Evolutionary conservation across 2,329 filamentous ascomycete genomes (phyloP).

Genomic region (Phaeosphaeria sp.): DNA sequence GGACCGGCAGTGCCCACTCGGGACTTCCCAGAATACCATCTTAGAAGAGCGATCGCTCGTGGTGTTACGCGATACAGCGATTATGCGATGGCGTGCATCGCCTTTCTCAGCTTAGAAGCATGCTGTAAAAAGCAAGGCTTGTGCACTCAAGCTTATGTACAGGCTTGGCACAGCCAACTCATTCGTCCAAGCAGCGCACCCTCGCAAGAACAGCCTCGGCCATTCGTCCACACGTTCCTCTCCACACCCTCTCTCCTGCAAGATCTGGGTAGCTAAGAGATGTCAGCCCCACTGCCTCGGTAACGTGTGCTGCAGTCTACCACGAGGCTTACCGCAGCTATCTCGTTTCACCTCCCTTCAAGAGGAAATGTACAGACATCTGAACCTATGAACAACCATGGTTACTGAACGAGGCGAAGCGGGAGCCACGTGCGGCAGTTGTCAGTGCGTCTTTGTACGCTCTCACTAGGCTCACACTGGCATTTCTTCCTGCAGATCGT

Average conservation of each 20-base stretch:
- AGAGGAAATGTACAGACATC: not conserved
- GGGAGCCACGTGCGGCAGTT: not conserved
- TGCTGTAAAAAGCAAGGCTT: constrained; percentile 1
- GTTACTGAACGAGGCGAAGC: not conserved
- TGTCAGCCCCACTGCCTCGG: not conserved
- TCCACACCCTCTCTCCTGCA: not conserved
- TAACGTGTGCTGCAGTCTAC: not conserved
- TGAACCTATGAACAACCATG: not conserved
- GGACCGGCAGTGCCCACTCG: not conserved
- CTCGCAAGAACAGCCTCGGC: not conserved
- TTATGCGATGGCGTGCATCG: not conserved
- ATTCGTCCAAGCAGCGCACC: not conserved
- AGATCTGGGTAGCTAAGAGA: not conserved
- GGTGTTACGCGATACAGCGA: not conserved
- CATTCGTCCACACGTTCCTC: not conserved
- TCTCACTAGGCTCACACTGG: not conserved
- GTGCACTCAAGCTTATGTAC: not conserved
- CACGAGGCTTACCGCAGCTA: not conserved
- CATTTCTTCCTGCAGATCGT: not conserved
- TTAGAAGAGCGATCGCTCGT: not conserved
- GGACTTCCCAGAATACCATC: not conserved
- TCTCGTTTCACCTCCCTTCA: not conserved
- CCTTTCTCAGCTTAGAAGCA: not conserved
- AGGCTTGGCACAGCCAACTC: not conserved
- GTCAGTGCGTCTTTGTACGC: not conserved